Evolutionary conservation across 1,139 yeast genomes (phyloP).

Genomic region (Pneumocystis jirovecii): DNA sequence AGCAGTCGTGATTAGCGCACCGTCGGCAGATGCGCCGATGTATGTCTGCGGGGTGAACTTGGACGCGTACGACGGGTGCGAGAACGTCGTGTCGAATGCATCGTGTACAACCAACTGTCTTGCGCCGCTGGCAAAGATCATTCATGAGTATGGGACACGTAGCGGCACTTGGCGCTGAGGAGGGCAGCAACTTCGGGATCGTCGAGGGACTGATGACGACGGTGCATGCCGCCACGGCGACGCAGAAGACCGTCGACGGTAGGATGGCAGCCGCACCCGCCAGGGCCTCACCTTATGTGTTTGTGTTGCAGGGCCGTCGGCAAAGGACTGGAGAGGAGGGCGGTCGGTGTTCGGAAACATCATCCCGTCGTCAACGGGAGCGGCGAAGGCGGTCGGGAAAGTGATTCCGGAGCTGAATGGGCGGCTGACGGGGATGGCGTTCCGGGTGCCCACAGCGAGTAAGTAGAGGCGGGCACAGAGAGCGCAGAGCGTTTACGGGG

Average conservation of each 20-base stretch:
- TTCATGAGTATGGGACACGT: conserved; percentile 34
- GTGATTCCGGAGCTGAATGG: conserved; percentile 79
- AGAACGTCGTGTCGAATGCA: conserved; percentile 65
- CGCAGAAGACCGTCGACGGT: conserved; percentile 76
- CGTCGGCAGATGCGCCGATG: conserved; percentile 77
- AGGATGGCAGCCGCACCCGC: too few relatives aligned
- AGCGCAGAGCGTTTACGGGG: too few relatives aligned
- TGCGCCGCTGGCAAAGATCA: conserved; percentile 76
- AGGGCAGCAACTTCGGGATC: conserved; percentile 42
- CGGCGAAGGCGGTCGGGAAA: conserved; percentile 87
- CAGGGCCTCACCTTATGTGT: too few relatives aligned
- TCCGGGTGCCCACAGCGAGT: conserved; percentile 62
- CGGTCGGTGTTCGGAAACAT: conserved; percentile 84
- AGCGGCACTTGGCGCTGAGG: background rate
- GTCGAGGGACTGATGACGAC: conserved; percentile 86
- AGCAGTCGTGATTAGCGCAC: conserved; percentile 64
- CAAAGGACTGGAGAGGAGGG: conserved; percentile 93
- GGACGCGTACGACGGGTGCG: conserved; percentile 54
- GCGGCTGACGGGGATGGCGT: conserved; percentile 76
- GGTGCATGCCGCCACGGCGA: conserved; percentile 79
- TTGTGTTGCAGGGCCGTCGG: conserved; percentile 45
- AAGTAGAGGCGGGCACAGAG: too few relatives aligned
- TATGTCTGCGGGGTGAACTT: conserved; percentile 73
- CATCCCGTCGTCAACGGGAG: conserved; percentile 83
- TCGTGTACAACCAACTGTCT: conserved; percentile 85